A percentile compares a stretch with the other conserved stretches of the same genome.
Conservation (phyloP, 164 flowering plant species). For the Liriodendron chinense region DNA sequence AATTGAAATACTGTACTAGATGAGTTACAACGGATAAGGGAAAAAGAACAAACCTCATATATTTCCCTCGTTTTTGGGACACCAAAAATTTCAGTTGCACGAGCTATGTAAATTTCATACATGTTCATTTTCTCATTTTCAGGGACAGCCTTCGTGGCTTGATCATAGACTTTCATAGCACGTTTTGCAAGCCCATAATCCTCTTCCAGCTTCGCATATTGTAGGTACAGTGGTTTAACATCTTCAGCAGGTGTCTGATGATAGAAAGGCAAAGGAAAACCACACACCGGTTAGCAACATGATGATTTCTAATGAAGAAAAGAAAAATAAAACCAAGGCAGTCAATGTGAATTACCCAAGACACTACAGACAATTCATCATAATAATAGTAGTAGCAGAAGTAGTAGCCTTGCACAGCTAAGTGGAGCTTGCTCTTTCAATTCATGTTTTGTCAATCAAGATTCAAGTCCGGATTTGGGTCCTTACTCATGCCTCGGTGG, state of each 20-base stretch:
- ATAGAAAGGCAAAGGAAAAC: not conserved
- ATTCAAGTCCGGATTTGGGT: too few species aligned
- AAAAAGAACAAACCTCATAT: slow-evolving; percentile 48
- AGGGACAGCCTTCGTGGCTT: slow-evolving; percentile 90
- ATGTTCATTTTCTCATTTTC: slow-evolving; percentile 77
- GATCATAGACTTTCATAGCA: slow-evolving; percentile 90
- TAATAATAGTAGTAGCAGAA: too few species aligned
- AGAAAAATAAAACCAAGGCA: not conserved
- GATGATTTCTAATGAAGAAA: not conserved
- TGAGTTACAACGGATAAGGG: too few species aligned
- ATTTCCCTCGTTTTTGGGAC: slow-evolving; percentile 89
- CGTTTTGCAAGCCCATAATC: slow-evolving; percentile 89
- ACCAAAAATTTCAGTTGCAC: slow-evolving; percentile 92
- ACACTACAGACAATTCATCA: too few species aligned
- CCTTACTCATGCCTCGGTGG: too few species aligned
- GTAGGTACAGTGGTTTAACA: slow-evolving; percentile 76
- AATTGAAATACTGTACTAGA: too few species aligned
- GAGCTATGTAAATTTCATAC: slow-evolving; percentile 93
- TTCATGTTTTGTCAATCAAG: not conserved
- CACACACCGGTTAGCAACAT: slow-evolving; percentile 17
- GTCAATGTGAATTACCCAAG: not conserved
- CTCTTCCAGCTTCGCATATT: slow-evolving; percentile 92
- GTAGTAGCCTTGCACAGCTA: not conserved
- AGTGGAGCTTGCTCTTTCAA: not conserved
- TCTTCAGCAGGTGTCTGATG: slow-evolving; percentile 84